A percentile compares a stretch with the other conserved stretches of the same genome.
phyloP scores from a whole-genome alignment of 495 filamentous ascomycete species.

The Rostrohypoxylon terebratum region DNA sequence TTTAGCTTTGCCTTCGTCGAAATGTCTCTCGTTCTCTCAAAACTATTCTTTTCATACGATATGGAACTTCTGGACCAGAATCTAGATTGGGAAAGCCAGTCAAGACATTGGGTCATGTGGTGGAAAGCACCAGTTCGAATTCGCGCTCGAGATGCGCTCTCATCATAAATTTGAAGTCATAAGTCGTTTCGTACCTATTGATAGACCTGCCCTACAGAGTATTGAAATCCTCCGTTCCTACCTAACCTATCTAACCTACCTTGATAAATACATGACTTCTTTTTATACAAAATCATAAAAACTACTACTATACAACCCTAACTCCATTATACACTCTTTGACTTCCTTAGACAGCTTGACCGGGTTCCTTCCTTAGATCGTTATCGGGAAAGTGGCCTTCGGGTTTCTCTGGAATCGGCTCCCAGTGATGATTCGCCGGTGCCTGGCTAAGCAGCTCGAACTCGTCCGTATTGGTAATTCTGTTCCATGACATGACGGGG shows the following conservation, averaged over 20 bases:
- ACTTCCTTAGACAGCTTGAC: background rate
- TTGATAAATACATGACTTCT: background rate
- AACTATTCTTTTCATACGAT: conserved; percentile 52
- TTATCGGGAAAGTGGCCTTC: background rate
- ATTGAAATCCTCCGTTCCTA: background rate
- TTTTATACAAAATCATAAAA: background rate
- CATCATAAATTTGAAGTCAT: background rate
- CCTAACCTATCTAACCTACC: too few species aligned
- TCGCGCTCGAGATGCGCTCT: background rate
- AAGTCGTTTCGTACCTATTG: background rate
- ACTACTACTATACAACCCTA: background rate
- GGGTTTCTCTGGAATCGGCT: background rate
- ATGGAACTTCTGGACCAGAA: conserved; percentile 51
- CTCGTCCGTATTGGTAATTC: background rate
- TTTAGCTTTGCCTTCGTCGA: conserved; percentile 52
- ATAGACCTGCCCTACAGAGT: background rate
- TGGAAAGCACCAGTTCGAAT: conserved; percentile 32
- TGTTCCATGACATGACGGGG: background rate
- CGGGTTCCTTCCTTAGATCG: background rate
- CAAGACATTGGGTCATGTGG: conserved; percentile 28
- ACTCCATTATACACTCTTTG: background rate
- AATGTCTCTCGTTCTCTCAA: conserved; percentile 49
- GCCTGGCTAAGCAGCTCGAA: background rate
- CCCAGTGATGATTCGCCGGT: conserved; percentile 1
- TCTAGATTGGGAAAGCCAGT: conserved; percentile 44